Evolutionary conservation across 306 rosid species (phyloP).

Genomic region (Phaseolus lunatus): DNA sequence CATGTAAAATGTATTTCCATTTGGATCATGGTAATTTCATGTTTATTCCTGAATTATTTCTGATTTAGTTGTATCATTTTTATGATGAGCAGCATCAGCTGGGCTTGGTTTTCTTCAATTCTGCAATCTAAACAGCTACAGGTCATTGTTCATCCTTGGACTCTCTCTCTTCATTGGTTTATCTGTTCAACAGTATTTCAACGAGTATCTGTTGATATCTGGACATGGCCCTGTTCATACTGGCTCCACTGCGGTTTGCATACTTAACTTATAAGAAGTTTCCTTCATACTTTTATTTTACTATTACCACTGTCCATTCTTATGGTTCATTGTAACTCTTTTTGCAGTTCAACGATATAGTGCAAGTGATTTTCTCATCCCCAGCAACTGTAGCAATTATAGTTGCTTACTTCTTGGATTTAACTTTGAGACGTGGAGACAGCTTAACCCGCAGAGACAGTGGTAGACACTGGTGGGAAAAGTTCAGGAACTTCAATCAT

Average conservation of each 20-base stretch:
- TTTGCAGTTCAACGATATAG: conserved; percentile 75
- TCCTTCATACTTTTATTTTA: not conserved
- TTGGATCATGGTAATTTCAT: not conserved
- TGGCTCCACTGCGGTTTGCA: conserved; percentile 62
- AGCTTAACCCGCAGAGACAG: conserved; percentile 71
- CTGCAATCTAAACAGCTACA: conserved; percentile 86
- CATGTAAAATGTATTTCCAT: conserved; percentile 11
- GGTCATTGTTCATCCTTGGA: conserved; percentile 77
- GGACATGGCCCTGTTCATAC: conserved; percentile 83
- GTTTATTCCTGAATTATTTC: not conserved
- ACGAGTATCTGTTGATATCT: conserved; percentile 50
- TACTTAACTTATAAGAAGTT: not conserved
- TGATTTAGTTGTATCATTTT: conserved; percentile 22
- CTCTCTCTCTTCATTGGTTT: conserved; percentile 92
- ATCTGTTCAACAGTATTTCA: conserved; percentile 86
- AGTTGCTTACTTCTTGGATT: conserved; percentile 72
- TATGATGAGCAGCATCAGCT: conserved; percentile 68
- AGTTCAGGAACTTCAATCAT: conserved; percentile 58
- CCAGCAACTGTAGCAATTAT: conserved; percentile 80
- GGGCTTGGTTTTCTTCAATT: conserved; percentile 86
- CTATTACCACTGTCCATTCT: not conserved
- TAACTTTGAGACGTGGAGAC: conserved; percentile 55
- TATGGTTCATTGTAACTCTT: conserved; percentile 1
- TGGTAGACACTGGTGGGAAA: conserved; percentile 93
- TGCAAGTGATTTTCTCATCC: conserved; percentile 86